Evolutionary conservation across 148 eudicot species (phyloP).

Genomic region (Pharnaceum exiguum): DNA sequence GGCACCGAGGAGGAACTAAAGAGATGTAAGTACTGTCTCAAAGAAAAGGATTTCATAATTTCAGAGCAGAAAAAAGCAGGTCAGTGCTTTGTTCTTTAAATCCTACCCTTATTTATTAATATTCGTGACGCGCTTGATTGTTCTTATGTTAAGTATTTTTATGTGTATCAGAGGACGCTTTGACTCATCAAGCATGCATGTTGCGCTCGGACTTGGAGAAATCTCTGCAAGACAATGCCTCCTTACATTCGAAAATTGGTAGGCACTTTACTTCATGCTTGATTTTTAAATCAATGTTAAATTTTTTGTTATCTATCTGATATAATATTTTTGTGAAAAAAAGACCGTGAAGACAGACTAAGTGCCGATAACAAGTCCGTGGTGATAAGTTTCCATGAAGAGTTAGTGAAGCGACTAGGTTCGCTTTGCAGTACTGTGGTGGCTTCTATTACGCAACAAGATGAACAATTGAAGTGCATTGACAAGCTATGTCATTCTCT

Average conservation of each 20-base stretch:
- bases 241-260: conserved; percentile 66
- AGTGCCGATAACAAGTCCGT: conserved; percentile 73
- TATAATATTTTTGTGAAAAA: conserved; percentile 4
- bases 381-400: conserved; percentile 52
- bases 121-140: background rate
- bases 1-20: conserved; percentile 43
- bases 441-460: conserved; percentile 56
- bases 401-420: conserved; percentile 54
- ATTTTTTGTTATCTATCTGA: background rate
- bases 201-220: conserved; percentile 77
- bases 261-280: background rate
- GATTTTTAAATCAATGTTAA: background rate
- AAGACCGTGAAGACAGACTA: conserved; percentile 85
- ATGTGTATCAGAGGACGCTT: conserved; percentile 58
- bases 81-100: background rate
- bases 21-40: conserved; percentile 29
- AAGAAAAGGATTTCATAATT: conserved; percentile 36
- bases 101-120: background rate
- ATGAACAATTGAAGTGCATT: conserved; percentile 64
- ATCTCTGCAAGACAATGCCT: conserved; percentile 67
- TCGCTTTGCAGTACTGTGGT: conserved; percentile 55
- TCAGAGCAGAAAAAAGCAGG: conserved; percentile 42
- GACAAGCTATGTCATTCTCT: conserved; percentile 67
- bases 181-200: conserved; percentile 72
- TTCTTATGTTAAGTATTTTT: background rate